Conservation (phyloP, 192 early-diverging fungal species). For the Kickxella alabastrina region DNA sequence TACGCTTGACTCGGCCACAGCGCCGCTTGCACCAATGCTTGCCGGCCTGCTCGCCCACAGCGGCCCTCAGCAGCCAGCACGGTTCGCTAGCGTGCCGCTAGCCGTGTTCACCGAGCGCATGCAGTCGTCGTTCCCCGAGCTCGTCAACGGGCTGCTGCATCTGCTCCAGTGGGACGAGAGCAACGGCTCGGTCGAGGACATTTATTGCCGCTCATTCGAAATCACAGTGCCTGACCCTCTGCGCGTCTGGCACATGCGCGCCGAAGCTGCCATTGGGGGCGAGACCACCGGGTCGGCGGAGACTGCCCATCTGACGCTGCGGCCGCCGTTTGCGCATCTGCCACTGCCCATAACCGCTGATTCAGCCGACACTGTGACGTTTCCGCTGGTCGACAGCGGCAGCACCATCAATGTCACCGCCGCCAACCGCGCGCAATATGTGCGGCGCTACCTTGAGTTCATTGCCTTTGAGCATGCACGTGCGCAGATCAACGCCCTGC, state of each 20-base stretch:
- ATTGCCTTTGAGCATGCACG: constrained; percentile 59
- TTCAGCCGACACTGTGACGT: constrained; percentile 45
- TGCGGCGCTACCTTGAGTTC: constrained; percentile 66
- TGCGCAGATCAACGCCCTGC: constrained; percentile 69
- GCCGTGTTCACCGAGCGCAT: constrained; percentile 49
- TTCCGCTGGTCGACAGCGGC: constrained; percentile 64
- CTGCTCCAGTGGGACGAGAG: constrained; percentile 77
- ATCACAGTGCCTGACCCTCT: constrained; percentile 62
- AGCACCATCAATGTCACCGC: constrained; percentile 69
- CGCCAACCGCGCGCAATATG: constrained; percentile 69
- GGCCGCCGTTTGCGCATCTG: constrained; percentile 6
- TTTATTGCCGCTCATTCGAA: constrained; percentile 81
- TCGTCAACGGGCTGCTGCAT: constrained; percentile 73
- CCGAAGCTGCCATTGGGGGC: neutral
- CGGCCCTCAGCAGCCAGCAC: constrained; percentile 6
- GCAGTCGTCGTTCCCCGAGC: constrained; percentile 36
- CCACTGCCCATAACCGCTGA: neutral
- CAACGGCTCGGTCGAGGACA: constrained; percentile 65
- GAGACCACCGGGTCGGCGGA: neutral
- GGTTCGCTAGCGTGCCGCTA: constrained; percentile 36
- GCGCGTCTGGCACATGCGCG: constrained; percentile 6
- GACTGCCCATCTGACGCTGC: no score
- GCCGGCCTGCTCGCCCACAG: constrained; percentile 60
- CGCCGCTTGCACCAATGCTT: constrained; percentile 69
- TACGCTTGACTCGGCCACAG: constrained; percentile 55